A percentile compares a stretch with the other conserved stretches of the same genome.
Conservation (phyloP, 108 stramenopile species). For the Skeletonema grethae region DNA sequence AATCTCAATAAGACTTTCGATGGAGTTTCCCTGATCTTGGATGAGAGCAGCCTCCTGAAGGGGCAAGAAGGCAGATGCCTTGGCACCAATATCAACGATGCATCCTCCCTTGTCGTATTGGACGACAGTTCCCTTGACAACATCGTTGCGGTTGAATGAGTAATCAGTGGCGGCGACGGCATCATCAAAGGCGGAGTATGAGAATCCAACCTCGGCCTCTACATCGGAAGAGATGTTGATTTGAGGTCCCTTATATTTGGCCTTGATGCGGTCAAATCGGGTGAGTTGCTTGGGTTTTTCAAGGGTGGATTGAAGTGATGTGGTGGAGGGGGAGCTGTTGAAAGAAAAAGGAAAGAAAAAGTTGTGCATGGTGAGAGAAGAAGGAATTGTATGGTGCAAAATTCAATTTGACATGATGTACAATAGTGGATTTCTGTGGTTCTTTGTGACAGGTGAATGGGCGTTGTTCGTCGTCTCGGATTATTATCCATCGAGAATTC, state of each 20-base stretch:
- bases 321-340: conserved; percentile 5
- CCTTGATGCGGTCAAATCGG: conserved; percentile 81
- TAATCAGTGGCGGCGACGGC: conserved; percentile 79
- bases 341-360: neutral
- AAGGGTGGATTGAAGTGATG: conserved; percentile 11
- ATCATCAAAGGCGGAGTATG: conserved; percentile 76
- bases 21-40: conserved; percentile 54
- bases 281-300: conserved; percentile 42
- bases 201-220: conserved; percentile 63
- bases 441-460: neutral
- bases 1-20: conserved; percentile 75
- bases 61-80: conserved; percentile 92
- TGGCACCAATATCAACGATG: conserved; percentile 94
- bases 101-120: conserved; percentile 74
- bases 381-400: neutral
- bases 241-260: conserved; percentile 75
- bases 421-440: neutral
- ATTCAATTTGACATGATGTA: neutral
- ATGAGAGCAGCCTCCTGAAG: conserved; percentile 77
- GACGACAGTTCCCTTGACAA: conserved; percentile 79
- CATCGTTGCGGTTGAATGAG: conserved; percentile 82
- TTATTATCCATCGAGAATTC: neutral
- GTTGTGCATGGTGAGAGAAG: neutral
- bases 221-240: conserved; percentile 12
- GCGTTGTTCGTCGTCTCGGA: neutral